Evolutionary conservation across 352 stramenopile species (phyloP).

Genomic region (Globisporangium nunn): DNA sequence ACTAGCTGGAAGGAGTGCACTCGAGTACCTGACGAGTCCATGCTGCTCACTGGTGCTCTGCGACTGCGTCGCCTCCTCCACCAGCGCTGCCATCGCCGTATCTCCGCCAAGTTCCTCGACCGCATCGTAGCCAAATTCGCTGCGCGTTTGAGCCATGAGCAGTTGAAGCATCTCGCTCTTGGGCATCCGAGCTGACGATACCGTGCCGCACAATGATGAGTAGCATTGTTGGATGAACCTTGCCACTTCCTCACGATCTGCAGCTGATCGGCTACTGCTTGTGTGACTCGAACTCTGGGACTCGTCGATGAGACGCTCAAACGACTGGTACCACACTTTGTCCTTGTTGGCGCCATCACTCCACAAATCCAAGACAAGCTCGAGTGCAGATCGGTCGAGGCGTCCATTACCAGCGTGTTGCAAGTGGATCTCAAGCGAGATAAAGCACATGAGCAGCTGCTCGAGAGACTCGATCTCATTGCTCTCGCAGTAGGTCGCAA

Average conservation of each 20-base stretch:
- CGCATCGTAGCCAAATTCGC: conserved; percentile 11
- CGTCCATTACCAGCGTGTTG: not conserved
- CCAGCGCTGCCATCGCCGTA: conserved; percentile 1
- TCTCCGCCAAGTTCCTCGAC: conserved; percentile 4
- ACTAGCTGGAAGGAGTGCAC: conserved; percentile 14
- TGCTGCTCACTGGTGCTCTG: conserved; percentile 1
- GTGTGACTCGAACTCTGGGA: not conserved
- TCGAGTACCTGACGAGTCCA: conserved; percentile 29
- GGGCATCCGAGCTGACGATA: not conserved
- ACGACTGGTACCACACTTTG: conserved; percentile 6
- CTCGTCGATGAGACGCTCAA: not conserved
- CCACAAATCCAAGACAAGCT: conserved; percentile 14
- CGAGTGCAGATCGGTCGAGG: conserved; percentile 4
- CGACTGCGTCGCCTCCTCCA: conserved; percentile 9
- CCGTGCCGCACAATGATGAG: not conserved
- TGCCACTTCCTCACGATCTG: conserved; percentile 1
- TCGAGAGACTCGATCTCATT: conserved; percentile 19
- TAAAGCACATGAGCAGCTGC: conserved; percentile 27
- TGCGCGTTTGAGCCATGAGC: not conserved
- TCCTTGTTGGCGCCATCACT: conserved; percentile 3
- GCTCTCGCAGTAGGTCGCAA: conserved; percentile 14
- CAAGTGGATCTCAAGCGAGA: conserved; percentile 27
- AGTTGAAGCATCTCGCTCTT: conserved; percentile 6
- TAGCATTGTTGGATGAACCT: conserved; percentile 13
- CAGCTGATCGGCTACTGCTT: not conserved